phyloP scores from a whole-genome alignment of 164 flowering plant genomes.

The Kalanchoe fedtschenkoi region DNA sequence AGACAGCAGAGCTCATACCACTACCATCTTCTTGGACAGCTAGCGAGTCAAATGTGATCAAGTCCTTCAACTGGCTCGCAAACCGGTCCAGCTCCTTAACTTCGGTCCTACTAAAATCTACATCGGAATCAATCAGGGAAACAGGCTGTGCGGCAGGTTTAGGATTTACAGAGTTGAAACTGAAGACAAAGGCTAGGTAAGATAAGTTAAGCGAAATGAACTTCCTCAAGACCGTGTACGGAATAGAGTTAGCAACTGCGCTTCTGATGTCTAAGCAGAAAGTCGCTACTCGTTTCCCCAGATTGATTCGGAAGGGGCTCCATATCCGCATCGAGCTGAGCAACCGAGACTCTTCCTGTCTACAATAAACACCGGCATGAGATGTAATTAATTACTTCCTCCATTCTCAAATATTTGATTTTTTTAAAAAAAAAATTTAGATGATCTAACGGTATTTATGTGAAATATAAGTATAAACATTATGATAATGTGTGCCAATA shows the following conservation, averaged over 20 bases:
- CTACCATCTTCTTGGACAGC: not conserved
- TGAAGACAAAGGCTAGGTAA: constrained; percentile 39
- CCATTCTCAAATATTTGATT: not conserved
- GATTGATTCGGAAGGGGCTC: constrained; percentile 64
- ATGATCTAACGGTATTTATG: no score
- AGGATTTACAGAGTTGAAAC: constrained; percentile 16
- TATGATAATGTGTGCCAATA: no score
- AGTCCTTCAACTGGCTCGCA: constrained; percentile 39
- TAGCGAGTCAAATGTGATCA: constrained; percentile 28
- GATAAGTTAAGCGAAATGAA: constrained; percentile 34
- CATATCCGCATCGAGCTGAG: constrained; percentile 40
- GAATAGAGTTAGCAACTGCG: constrained; percentile 54
- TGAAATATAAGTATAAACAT: no score
- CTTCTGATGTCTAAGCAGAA: constrained; percentile 62
- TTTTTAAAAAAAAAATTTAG: not conserved
- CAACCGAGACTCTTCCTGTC: constrained; percentile 41
- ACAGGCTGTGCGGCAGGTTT: constrained; percentile 11
- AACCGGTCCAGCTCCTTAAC: constrained; percentile 11
- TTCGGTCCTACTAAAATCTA: constrained; percentile 9
- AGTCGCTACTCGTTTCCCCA: constrained; percentile 50
- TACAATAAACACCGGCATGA: constrained; percentile 26
- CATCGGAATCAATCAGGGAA: constrained; percentile 37
- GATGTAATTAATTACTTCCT: constrained; percentile 5
- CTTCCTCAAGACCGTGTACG: constrained; percentile 18
- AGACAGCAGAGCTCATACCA: not conserved